Conservation (phyloP, 176 grass and related monocot genomes). For the maize (Zea mays) region DNA sequence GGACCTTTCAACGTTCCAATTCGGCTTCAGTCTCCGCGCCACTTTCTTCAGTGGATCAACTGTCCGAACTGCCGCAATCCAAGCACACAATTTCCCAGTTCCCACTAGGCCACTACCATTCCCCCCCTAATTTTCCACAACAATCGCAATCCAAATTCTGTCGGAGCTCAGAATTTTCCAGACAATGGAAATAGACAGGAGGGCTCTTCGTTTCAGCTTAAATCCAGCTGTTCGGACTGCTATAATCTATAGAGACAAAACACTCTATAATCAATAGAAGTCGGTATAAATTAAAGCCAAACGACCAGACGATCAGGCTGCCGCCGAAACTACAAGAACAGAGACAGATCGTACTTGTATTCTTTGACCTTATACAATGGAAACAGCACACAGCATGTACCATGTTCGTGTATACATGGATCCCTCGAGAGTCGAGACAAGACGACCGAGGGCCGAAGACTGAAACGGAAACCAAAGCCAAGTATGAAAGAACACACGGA, state of each 20-base stretch:
- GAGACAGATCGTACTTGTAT: constrained; percentile 6
- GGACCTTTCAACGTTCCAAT: neutral
- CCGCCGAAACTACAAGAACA: constrained; percentile 5
- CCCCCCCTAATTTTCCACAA: neutral
- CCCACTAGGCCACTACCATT: constrained; percentile 5
- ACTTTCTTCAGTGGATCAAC: constrained; percentile 15
- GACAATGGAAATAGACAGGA: constrained; percentile 30
- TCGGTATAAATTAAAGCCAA: no score
- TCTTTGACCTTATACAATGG: constrained; percentile 23
- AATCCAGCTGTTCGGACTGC: no score
- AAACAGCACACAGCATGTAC: constrained; percentile 25
- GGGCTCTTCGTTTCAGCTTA: no score
- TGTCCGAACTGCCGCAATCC: neutral
- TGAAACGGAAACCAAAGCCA: constrained; percentile 23
- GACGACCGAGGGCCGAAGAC: neutral
- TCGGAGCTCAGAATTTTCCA: neutral
- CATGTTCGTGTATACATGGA: constrained; percentile 33
- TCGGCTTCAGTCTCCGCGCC: neutral
- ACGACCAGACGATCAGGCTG: no score
- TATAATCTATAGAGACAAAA: no score
- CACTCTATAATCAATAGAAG: no score
- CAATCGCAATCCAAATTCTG: constrained; percentile 18
- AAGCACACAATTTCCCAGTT: neutral
- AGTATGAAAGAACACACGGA: constrained; percentile 19
- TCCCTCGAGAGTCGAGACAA: neutral